Percentiles rank a stretch among this genome's conserved stretches.
Conservation (phyloP, 805 yeast species). For the Cyberlindnera maritima region DNA sequence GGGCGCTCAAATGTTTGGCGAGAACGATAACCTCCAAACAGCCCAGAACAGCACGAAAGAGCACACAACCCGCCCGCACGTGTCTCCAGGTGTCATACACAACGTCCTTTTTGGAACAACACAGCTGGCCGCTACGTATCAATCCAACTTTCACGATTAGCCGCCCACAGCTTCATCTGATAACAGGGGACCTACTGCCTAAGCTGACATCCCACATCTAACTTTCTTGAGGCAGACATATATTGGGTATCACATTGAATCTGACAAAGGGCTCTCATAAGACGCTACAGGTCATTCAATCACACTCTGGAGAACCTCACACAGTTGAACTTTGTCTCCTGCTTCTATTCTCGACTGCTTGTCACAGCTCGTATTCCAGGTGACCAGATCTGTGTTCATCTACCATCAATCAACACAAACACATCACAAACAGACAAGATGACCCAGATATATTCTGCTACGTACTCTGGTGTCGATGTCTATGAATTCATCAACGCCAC, state of each 20-base stretch:
- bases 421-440: constrained; percentile 1
- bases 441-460: constrained; percentile 63
- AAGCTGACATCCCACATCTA: too few species aligned
- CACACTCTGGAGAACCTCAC: too few species aligned
- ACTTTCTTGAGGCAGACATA: too few species aligned
- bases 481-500: constrained; percentile 69
- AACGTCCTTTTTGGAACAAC: too few species aligned
- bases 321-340: too few species aligned
- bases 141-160: background rate
- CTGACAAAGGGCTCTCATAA: too few species aligned
- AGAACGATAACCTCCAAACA: background rate
- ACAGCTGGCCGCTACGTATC: background rate
- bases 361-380: too few species aligned
- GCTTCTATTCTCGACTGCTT: too few species aligned
- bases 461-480: constrained; percentile 79
- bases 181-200: background rate
- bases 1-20: background rate
- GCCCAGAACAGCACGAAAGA: background rate
- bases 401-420: background rate
- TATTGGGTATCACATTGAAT: too few species aligned
- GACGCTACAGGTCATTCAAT: too few species aligned
- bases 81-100: too few species aligned
- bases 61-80: background rate
- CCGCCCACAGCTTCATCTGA: background rate
- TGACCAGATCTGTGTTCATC: background rate